A percentile compares a stretch with the other conserved stretches of the same genome.
phyloP scores from a whole-genome alignment of 345 rosid species.

The Brassica incana region DNA sequence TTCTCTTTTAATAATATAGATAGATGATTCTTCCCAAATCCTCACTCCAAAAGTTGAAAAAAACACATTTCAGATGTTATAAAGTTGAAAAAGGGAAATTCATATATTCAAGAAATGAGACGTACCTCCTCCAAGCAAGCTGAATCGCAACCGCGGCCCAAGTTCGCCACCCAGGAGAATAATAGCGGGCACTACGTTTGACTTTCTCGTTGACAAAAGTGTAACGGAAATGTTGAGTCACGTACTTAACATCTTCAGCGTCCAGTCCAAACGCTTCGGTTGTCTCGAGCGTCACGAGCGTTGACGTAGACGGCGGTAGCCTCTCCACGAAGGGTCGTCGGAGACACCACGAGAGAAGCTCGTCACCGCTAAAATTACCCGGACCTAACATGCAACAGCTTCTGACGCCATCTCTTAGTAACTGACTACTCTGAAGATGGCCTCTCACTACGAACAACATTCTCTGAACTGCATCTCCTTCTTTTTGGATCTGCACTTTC shows the following conservation, averaged over 20 bases:
- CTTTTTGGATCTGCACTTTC: conserved; percentile 67
- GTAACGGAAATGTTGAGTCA: conserved; percentile 93
- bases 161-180: conserved; percentile 97
- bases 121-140: conserved; percentile 83
- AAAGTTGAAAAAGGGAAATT: neutral
- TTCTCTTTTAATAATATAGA: no score
- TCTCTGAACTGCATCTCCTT: conserved; percentile 93
- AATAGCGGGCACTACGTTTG: conserved; percentile 88
- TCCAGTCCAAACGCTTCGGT: conserved; percentile 93
- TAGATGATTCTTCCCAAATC: neutral
- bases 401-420: conserved; percentile 75
- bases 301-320: conserved; percentile 85
- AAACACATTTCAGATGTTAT: no score
- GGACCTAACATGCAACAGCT: conserved; percentile 98
- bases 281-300: conserved; percentile 83
- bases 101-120: conserved; percentile 1
- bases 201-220: conserved; percentile 93
- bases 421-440: conserved; percentile 94
- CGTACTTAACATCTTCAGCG: conserved; percentile 88
- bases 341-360: conserved; percentile 93
- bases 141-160: conserved; percentile 98
- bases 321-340: conserved; percentile 88
- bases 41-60: neutral
- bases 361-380: conserved; percentile 95
- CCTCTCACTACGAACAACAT: conserved; percentile 95